Conservation (phyloP, 2,329 filamentous ascomycete genomes). For the Apiospora phragmitis region DNA sequence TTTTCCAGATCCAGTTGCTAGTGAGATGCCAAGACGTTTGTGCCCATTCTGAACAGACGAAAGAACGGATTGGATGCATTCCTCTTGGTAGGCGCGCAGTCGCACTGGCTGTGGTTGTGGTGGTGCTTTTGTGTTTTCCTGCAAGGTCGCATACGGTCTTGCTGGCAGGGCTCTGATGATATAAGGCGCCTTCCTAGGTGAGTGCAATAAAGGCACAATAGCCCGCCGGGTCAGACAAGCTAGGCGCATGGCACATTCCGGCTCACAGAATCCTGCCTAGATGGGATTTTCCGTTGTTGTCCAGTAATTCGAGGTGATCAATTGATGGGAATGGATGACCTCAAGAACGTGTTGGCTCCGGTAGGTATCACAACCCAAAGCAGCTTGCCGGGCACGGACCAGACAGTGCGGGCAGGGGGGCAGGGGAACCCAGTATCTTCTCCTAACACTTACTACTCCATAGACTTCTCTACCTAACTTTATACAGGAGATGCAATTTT, state of each 20-base stretch:
- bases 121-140: conserved; percentile 11
- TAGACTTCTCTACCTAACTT: neutral
- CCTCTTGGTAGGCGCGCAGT: conserved; percentile 84
- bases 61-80: conserved; percentile 84
- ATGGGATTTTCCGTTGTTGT: neutral
- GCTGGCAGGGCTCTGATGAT: neutral
- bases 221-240: neutral
- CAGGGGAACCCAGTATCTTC: too few species aligned
- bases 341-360: neutral
- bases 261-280: neutral
- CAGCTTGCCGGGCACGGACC: neutral
- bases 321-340: neutral
- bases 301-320: neutral
- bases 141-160: conserved; percentile 10
- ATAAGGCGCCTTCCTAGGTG: neutral
- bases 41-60: conserved; percentile 68
- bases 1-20: conserved; percentile 88
- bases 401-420: neutral
- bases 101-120: conserved; percentile 39
- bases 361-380: neutral
- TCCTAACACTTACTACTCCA: neutral
- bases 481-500: neutral
- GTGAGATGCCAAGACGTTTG: conserved; percentile 78
- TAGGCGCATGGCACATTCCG: neutral
- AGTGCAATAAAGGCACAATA: neutral